phyloP scores from a whole-genome alignment of 768 basidiomycete species.

The Epithele typhae region DNA sequence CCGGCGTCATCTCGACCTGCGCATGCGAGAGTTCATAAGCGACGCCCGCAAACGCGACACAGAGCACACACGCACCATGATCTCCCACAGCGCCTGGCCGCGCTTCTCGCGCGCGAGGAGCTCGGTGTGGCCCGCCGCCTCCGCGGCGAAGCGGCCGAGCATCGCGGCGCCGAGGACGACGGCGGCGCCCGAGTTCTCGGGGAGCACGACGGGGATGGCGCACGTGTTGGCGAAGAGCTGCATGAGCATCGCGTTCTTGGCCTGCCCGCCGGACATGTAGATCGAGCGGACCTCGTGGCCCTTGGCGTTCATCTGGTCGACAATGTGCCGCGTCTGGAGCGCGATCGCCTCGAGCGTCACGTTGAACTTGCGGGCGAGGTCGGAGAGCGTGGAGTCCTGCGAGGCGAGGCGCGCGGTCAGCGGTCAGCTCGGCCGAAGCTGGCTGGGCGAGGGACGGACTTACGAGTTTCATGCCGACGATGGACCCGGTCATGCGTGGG shows the following conservation, averaged over 20 bases:
- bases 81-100: slow-evolving; percentile 76
- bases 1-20: slow-evolving; percentile 89
- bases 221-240: slow-evolving; percentile 85
- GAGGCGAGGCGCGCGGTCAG: neutral
- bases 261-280: slow-evolving; percentile 93
- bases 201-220: slow-evolving; percentile 76
- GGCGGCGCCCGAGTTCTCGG: slow-evolving; percentile 67
- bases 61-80: slow-evolving; percentile 61
- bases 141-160: slow-evolving; percentile 83
- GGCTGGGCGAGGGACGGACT: slow-evolving; percentile 10
- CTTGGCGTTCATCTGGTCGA: slow-evolving; percentile 82
- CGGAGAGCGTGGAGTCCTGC: slow-evolving; percentile 66
- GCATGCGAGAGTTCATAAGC: neutral
- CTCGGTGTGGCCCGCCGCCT: slow-evolving; percentile 33
- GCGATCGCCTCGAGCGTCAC: slow-evolving; percentile 91
- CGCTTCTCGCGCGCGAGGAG: slow-evolving; percentile 41
- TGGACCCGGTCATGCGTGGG: slow-evolving; percentile 89
- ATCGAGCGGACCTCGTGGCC: slow-evolving; percentile 82
- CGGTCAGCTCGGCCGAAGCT: slow-evolving; percentile 1
- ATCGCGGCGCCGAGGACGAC: slow-evolving; percentile 94
- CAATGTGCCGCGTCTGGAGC: slow-evolving; percentile 90
- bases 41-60: too few relatives aligned
- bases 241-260: slow-evolving; percentile 87
- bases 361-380: slow-evolving; percentile 88
- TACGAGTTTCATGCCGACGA: slow-evolving; percentile 81